Evolutionary conservation across 139 green algal genomes (phyloP).

Genomic region (Volvox africanus): DNA sequence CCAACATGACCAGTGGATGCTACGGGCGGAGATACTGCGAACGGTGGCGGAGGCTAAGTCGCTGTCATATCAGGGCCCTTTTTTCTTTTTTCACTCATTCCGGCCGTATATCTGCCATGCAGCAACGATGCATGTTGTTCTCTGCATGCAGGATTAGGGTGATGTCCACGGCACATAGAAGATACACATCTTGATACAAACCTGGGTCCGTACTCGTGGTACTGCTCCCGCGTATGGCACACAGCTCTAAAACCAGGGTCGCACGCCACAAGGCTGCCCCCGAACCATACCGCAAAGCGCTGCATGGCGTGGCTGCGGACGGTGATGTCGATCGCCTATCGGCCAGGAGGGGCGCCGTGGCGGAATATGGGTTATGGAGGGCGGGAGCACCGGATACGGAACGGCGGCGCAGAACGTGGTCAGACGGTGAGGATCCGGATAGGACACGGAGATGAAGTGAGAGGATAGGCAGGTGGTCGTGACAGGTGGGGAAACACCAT

Average conservation of each 20-base stretch:
- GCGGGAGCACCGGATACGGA: too few relatives aligned
- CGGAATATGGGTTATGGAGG: too few relatives aligned
- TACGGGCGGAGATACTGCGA: background rate
- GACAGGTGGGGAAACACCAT: too few relatives aligned
- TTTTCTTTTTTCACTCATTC: background rate
- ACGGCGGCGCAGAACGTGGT: too few relatives aligned
- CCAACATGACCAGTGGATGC: background rate
- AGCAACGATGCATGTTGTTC: too few relatives aligned
- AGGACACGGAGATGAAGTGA: too few relatives aligned
- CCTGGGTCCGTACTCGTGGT: conserved; percentile 78
- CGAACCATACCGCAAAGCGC: conserved; percentile 85
- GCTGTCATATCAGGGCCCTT: background rate
- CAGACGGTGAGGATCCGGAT: too few relatives aligned
- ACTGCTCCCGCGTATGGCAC: conserved; percentile 71
- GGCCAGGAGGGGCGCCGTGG: too few relatives aligned
- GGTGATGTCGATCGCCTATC: conserved; percentile 62
- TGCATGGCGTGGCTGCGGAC: conserved; percentile 82
- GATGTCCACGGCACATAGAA: background rate
- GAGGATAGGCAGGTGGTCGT: too few relatives aligned
- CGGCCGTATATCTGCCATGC: background rate
- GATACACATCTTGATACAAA: background rate
- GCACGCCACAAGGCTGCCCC: conserved; percentile 78
- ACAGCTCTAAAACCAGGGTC: conserved; percentile 63
- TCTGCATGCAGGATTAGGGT: background rate
- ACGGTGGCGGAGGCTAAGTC: too few relatives aligned